Conservation (phyloP, 2,329 filamentous ascomycete genomes). For the Ceratocystis destructans region DNA sequence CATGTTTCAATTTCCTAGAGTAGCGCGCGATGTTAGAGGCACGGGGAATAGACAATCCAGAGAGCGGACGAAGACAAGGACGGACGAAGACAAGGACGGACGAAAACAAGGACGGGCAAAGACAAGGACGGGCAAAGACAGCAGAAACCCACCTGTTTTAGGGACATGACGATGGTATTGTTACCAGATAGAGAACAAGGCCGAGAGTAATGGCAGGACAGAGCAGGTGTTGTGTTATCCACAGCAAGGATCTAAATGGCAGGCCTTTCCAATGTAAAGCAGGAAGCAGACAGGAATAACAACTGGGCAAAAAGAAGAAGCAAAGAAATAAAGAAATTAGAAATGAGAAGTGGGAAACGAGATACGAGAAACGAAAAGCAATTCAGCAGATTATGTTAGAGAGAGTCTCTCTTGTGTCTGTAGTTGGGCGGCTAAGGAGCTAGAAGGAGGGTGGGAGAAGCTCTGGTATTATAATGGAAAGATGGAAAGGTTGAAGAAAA, state of each 20-base stretch:
- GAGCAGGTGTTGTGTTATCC: not conserved
- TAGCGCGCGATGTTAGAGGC: not conserved
- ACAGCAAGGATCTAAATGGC: not conserved
- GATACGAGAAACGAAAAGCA: constrained; percentile 1
- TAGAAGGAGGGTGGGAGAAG: constrained; percentile 7
- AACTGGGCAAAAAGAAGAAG: not conserved
- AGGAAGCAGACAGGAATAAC: not conserved
- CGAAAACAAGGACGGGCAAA: not conserved
- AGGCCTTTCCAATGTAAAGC: not conserved
- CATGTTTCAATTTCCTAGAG: constrained; percentile 93
- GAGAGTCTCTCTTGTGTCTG: not conserved
- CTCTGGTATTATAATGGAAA: constrained; percentile 13
- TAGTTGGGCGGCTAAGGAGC: constrained; percentile 8
- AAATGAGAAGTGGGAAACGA: constrained; percentile 1
- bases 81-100: not conserved
- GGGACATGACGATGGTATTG: constrained; percentile 36
- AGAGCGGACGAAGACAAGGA: not conserved
- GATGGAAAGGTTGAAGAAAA: not conserved
- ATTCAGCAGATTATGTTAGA: not conserved
- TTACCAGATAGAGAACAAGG: not conserved
- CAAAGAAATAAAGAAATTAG: constrained; percentile 14
- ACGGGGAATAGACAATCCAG: no score
- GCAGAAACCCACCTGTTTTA: constrained; percentile 42
- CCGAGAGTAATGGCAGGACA: not conserved
- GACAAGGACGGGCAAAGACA: not conserved